Evolutionary conservation across 2,329 filamentous ascomycete species (phyloP).

Genomic region (Fusarium sp.): DNA sequence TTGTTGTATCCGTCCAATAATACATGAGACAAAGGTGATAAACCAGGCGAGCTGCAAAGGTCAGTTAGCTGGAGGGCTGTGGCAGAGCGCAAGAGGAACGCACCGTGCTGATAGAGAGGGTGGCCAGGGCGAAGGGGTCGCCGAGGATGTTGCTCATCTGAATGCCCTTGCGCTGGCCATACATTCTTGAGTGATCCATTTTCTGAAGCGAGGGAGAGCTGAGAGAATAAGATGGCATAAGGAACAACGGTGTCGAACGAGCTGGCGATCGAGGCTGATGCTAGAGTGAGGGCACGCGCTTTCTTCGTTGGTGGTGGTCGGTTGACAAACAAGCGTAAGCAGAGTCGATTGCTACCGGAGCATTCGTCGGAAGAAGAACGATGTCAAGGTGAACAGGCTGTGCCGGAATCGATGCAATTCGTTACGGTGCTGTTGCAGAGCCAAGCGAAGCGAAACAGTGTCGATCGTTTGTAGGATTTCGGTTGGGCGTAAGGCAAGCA

Average conservation of each 20-base stretch:
- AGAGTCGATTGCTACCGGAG: conserved; percentile 44
- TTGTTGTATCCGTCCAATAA: conserved; percentile 71
- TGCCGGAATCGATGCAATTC: conserved; percentile 7
- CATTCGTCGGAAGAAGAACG: conserved; percentile 35
- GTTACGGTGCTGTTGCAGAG: conserved; percentile 4
- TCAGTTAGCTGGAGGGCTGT: conserved; percentile 29
- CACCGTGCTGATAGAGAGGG: conserved; percentile 90
- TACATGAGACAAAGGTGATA: conserved; percentile 87
- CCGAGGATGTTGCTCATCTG: conserved; percentile 90
- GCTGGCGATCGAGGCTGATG: conserved; percentile 15
- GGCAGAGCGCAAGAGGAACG: conserved; percentile 50
- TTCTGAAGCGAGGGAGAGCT: conserved; percentile 79
- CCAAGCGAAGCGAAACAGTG: conserved; percentile 23
- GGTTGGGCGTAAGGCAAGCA: conserved; percentile 12
- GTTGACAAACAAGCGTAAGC: conserved; percentile 4
- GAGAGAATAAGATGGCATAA: conserved; percentile 79
- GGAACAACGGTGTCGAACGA: conserved; percentile 44
- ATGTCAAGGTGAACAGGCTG: conserved; percentile 20
- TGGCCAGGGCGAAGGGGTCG: conserved; percentile 95
- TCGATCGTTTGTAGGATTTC: conserved; percentile 29
- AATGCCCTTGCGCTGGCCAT: conserved; percentile 69
- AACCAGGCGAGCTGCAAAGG: conserved; percentile 84
- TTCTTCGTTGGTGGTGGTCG: conserved; percentile 21
- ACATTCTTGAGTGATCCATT: conserved; percentile 77
- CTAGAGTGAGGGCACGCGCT: conserved; percentile 12